Base-by-base conservation (phyloP, 352 stramenopile genomes). In the Phytopythium boreale region DNA sequence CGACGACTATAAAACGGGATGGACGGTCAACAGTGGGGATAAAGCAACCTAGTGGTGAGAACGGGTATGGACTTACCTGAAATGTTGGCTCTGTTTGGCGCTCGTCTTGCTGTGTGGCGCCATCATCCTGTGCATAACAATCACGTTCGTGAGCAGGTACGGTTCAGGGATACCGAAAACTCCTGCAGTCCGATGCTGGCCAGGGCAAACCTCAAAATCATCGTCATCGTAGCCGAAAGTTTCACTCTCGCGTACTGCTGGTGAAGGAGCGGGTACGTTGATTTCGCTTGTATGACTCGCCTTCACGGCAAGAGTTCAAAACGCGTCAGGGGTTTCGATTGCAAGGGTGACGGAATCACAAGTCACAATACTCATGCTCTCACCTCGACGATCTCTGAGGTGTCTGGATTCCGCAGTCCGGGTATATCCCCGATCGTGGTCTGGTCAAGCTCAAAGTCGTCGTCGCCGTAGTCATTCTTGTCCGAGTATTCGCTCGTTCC, bases 161-260 rank as follows among this genome's bases (percentile, higher is more conserved):
- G 19, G 20, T 50, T n/a, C 12, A 4, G n/a, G 43, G 15, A 50
- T 22, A 20, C 4, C 20, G 22, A 8, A 14, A 8, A 26, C 4
- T 2, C n/a, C 4, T 22, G 1, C 17, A 9, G 0, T 47, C 22
- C 15, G 17, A 47, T 24, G n/a, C 22, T 11, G 22, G 17, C n/a
- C 41, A 47, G 4, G n/a, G 7, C 47, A n/a, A 53, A 77, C 79
- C 69, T 93, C 84, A 65, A 91, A 90, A 47, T 86, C 82, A n/a
- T 91, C 84, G 20, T 93, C 79, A 44, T 84, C 82, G 62, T 93
- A 93, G 53, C 82, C 84, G 55, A 89, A 90, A 1, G 69, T 77
- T 41, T 84, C 72, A 4, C 46, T 77, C 9, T 76, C 62, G 0
- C 14, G 19, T 12, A 29, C 27, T 9, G 41, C 12, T 15, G 19